Conservation (phyloP, 441 rosid species). For the Breynia disticha region DNA sequence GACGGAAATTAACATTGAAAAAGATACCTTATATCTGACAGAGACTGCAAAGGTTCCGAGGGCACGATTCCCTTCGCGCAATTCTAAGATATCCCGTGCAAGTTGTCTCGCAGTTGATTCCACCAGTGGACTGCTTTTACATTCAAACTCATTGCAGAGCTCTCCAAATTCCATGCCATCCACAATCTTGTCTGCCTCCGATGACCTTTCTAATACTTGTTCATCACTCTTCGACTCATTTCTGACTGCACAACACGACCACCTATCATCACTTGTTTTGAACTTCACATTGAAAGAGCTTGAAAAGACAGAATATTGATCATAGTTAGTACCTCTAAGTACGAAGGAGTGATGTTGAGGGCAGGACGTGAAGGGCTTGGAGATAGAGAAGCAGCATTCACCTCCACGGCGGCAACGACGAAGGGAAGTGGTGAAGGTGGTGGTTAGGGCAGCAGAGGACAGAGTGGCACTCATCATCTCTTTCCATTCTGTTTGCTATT, state of each 20-base stretch:
- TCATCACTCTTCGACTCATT: conserved; percentile 21
- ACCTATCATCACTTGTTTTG: neutral
- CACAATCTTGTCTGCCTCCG: conserved; percentile 58
- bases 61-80: conserved; percentile 65
- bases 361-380: conserved; percentile 7
- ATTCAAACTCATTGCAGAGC: conserved; percentile 81
- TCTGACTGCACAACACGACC: conserved; percentile 28
- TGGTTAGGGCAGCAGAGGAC: conserved; percentile 17
- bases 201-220: conserved; percentile 6
- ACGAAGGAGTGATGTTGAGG: conserved; percentile 8
- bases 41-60: conserved; percentile 63
- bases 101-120: conserved; percentile 86
- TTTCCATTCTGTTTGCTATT: conserved; percentile 26
- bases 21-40: conserved; percentile 58
- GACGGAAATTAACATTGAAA: neutral
- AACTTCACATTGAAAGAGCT: no score
- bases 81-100: conserved; percentile 62
- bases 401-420: neutral
- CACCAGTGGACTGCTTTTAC: conserved; percentile 76
- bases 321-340: conserved; percentile 23
- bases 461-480: conserved; percentile 28
- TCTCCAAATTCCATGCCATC: conserved; percentile 79
- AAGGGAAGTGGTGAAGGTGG: neutral
- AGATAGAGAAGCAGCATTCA: neutral
- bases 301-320: no score